Conservation (phyloP, 306 rosid species). For the Macrotyloma uniflorum region DNA sequence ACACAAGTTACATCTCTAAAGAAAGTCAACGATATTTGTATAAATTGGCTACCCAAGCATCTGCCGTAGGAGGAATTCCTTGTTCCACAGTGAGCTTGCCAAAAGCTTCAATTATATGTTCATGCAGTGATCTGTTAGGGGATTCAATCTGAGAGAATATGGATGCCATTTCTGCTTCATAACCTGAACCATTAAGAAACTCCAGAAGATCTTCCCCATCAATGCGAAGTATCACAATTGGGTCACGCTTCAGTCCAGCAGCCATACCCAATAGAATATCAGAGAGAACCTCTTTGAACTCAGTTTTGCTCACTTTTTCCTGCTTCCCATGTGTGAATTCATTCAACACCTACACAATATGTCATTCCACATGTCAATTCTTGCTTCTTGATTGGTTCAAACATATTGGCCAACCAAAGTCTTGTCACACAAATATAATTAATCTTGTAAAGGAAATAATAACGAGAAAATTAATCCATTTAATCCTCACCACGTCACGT, state of each 20-base stretch:
- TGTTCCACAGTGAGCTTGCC: slow-evolving; percentile 81
- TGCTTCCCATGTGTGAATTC: slow-evolving; percentile 93
- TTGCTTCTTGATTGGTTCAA: slow-evolving; percentile 10
- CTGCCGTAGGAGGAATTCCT: slow-evolving; percentile 92
- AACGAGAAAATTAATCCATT: background rate
- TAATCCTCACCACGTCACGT: background rate
- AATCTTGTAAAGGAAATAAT: background rate
- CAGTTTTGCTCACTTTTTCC: slow-evolving; percentile 80
- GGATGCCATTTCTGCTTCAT: slow-evolving; percentile 69
- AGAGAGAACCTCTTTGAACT: slow-evolving; percentile 89
- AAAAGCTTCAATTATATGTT: slow-evolving; percentile 64
- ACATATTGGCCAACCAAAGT: slow-evolving; percentile 15
- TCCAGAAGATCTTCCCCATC: slow-evolving; percentile 96
- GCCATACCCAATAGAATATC: slow-evolving; percentile 97
- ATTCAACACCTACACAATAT: slow-evolving; percentile 65
- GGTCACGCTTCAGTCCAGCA: slow-evolving; percentile 94
- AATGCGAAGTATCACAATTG: slow-evolving; percentile 87
- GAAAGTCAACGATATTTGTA: slow-evolving; percentile 16
- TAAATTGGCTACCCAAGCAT: slow-evolving; percentile 76
- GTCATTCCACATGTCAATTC: slow-evolving; percentile 19
- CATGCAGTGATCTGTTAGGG: slow-evolving; percentile 51
- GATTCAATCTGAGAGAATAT: slow-evolving; percentile 55
- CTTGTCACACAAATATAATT: background rate
- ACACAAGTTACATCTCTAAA: background rate
- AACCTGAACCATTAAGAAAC: slow-evolving; percentile 60